Conservation (phyloP, 192 early-diverging fungal genomes). For the Gonapodya sp. region DNA sequence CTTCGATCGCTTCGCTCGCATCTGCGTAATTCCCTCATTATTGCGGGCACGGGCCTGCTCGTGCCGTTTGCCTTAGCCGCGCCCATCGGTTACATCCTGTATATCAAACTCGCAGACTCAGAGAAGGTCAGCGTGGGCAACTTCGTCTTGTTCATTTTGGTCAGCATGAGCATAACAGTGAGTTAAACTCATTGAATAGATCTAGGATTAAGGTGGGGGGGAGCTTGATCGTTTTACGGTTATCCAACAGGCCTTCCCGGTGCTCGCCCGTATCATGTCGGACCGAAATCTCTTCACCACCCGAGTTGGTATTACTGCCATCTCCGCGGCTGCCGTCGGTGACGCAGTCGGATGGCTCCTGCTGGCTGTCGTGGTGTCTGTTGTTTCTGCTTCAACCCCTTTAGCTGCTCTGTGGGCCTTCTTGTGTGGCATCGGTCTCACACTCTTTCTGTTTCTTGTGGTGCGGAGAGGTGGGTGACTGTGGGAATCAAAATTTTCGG, state of each 20-base stretch:
- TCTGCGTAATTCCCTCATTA: not conserved
- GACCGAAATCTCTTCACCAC: conserved; percentile 76
- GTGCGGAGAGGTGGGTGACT: conserved; percentile 25
- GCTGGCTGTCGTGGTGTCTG: conserved; percentile 15
- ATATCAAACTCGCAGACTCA: conserved; percentile 36
- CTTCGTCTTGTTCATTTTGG: conserved; percentile 79
- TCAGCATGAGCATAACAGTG: conserved; percentile 79
- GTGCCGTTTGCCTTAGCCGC: conserved; percentile 71
- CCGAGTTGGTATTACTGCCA: conserved; percentile 66
- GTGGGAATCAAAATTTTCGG: not conserved
- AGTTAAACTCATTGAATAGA: not conserved
- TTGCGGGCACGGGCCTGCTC: not conserved
- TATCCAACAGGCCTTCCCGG: conserved; percentile 62
- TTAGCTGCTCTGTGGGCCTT: conserved; percentile 77
- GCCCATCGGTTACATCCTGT: conserved; percentile 65
- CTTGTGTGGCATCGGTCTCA: conserved; percentile 56
- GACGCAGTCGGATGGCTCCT: conserved; percentile 79
- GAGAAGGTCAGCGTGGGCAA: conserved; percentile 35
- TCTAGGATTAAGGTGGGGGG: not conserved
- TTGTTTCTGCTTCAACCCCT: conserved; percentile 64
- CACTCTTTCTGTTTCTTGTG: conserved; percentile 54
- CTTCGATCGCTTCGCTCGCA: not conserved
- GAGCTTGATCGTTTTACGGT: not conserved
- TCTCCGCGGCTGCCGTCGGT: conserved; percentile 77
- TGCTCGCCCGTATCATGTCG: conserved; percentile 86